Conservation (phyloP, 192 early-diverging fungal genomes). For the Geranomyces michiganensis region DNA sequence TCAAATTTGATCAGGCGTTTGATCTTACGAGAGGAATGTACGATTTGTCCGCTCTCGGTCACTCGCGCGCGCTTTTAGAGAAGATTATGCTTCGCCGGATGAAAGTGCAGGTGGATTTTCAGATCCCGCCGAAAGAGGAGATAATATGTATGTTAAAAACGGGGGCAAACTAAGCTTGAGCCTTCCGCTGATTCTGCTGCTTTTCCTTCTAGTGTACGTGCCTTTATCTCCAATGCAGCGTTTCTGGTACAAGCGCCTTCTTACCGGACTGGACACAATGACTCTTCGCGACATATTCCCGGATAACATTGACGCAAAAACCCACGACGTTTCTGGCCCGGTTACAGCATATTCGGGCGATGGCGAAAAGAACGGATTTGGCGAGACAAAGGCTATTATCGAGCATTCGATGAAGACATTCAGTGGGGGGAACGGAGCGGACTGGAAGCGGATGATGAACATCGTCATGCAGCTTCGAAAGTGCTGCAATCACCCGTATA, state of each 20-base stretch:
- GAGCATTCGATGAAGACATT: slow-evolving; percentile 27
- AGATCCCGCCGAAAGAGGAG: slow-evolving; percentile 51
- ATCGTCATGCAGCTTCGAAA: slow-evolving; percentile 81
- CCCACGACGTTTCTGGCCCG: background rate
- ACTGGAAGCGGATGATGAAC: slow-evolving; percentile 50
- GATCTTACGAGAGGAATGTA: slow-evolving; percentile 38
- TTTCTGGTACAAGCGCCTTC: slow-evolving; percentile 50
- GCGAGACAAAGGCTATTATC: slow-evolving; percentile 15
- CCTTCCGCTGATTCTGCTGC: background rate
- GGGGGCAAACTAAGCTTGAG: background rate
- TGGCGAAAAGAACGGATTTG: slow-evolving; percentile 1
- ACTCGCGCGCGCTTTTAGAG: slow-evolving; percentile 40
- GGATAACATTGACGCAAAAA: background rate
- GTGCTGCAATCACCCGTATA: slow-evolving; percentile 74
- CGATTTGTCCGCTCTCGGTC: slow-evolving; percentile 34
- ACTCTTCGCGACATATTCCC: slow-evolving; percentile 41
- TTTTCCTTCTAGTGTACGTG: slow-evolving; percentile 32
- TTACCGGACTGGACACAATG: slow-evolving; percentile 42
- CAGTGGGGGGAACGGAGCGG: slow-evolving; percentile 6
- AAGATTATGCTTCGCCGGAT: slow-evolving; percentile 46
- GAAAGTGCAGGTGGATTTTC: slow-evolving; percentile 44
- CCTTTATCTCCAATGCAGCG: slow-evolving; percentile 40
- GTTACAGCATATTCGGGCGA: background rate
- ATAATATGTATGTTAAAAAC: slow-evolving; percentile 29
- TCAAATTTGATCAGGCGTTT: slow-evolving; percentile 38